Conservation (phyloP, 768 basidiomycete genomes). For the Trametes punicea region DNA sequence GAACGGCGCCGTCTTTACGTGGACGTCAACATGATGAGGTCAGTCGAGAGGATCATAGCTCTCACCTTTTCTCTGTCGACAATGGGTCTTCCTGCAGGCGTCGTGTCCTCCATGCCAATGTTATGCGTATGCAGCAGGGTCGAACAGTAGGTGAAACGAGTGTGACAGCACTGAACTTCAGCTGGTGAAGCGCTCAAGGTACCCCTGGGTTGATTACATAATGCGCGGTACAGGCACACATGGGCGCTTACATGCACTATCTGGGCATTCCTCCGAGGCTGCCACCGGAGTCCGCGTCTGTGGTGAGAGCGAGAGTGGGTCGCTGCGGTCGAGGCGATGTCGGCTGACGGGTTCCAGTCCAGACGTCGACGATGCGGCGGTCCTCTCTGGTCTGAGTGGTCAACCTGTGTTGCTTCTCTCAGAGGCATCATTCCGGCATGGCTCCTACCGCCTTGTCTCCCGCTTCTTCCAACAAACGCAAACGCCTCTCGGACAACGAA, state of each 20-base stretch:
- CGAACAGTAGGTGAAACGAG: neutral
- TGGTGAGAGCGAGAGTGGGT: too few species aligned
- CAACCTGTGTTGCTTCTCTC: neutral
- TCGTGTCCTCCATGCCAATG: slow-evolving; percentile 36
- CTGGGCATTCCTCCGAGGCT: too few species aligned
- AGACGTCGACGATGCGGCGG: too few species aligned
- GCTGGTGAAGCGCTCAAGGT: neutral
- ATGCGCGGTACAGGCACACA: too few species aligned
- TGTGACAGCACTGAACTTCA: neutral
- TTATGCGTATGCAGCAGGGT: neutral
- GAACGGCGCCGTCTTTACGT: slow-evolving; percentile 68
- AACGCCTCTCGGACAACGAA: neutral
- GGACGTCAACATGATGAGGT: neutral
- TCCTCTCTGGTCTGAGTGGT: too few species aligned
- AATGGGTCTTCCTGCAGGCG: slow-evolving; percentile 43
- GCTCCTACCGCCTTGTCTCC: neutral
- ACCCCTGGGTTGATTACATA: slow-evolving; percentile 1
- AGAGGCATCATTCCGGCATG: neutral
- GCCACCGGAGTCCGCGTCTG: too few species aligned
- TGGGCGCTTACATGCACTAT: too few species aligned
- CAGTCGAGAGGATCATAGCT: neutral
- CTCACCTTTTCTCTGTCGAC: slow-evolving; percentile 55
- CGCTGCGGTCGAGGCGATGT: too few species aligned
- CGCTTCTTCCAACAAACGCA: slow-evolving; percentile 9
- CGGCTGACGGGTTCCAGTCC: too few species aligned